Evolutionary conservation across 192 early-diverging fungal species (phyloP).

Genomic region (Backusella tuberculispora): DNA sequence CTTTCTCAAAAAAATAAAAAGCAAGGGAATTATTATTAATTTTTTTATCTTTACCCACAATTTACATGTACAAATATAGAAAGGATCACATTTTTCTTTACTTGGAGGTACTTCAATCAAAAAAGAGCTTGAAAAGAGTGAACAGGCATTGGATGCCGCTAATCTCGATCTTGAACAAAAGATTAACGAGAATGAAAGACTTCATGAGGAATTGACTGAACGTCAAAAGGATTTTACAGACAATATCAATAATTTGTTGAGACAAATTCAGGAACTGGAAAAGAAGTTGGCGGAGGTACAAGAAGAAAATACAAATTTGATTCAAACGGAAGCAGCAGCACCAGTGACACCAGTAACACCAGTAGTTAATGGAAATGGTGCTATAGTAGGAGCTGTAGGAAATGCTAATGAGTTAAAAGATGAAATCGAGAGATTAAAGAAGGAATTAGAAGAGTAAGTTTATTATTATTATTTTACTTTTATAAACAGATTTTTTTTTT

Average conservation of each 20-base stretch:
- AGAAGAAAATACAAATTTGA: conserved; percentile 14
- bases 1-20: not conserved
- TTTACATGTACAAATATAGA: conserved; percentile 30
- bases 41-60: not conserved
- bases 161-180: conserved; percentile 54
- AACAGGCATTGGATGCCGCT: conserved; percentile 49
- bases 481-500: not conserved
- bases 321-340: not conserved
- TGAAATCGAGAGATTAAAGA: conserved; percentile 25
- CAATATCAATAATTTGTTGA: conserved; percentile 48
- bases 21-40: not conserved
- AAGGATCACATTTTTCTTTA: conserved; percentile 42
- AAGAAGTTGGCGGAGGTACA: conserved; percentile 52
- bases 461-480: not conserved
- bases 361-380: not conserved
- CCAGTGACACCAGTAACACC: not conserved
- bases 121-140: conserved; percentile 61
- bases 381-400: not conserved
- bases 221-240: conserved; percentile 55
- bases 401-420: conserved; percentile 23
- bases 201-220: conserved; percentile 57
- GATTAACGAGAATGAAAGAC: conserved; percentile 62
- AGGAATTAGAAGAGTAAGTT: conserved; percentile 34
- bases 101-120: conserved; percentile 49
- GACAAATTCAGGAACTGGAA: conserved; percentile 54